These are phyloP conservation scores for Tolypocladium nubicola DNA, from an alignment of 2,329 filamentous ascomycete species.

Conservation along the genomic window DNA sequence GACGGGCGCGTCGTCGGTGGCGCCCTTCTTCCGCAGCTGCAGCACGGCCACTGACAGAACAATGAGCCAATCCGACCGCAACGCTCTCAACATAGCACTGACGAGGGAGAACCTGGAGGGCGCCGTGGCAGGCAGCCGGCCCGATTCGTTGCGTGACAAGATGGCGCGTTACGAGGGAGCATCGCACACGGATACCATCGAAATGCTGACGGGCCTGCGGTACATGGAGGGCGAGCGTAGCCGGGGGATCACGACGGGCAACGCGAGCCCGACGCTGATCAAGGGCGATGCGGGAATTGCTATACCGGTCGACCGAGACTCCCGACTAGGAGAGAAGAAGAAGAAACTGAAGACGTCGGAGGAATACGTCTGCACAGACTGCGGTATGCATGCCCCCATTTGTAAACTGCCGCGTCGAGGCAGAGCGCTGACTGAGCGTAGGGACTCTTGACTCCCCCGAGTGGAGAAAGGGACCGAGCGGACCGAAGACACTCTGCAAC, in stretches of 20 bases:
- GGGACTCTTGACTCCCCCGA: constrained; percentile 84
- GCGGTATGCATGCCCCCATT: constrained; percentile 43
- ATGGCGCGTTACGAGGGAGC: constrained; percentile 72
- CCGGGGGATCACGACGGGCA: constrained; percentile 77
- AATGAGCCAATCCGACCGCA: constrained; percentile 60
- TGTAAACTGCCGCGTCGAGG: neutral
- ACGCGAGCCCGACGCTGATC: constrained; percentile 69
- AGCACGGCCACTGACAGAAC: constrained; percentile 22
- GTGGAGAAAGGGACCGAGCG: constrained; percentile 88
- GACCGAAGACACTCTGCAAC: constrained; percentile 92
- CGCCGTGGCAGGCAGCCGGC: constrained; percentile 50
- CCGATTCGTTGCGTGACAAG: constrained; percentile 74
- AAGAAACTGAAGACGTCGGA: constrained; percentile 75
- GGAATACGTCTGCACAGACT: constrained; percentile 94
- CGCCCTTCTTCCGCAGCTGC: constrained; percentile 18
- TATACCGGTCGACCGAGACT: constrained; percentile 70
- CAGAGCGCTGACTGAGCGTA: constrained; percentile 15
- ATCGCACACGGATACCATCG: constrained; percentile 76
- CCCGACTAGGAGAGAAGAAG: constrained; percentile 66
- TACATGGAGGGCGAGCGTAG: constrained; percentile 86
- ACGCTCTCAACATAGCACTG: constrained; percentile 53
- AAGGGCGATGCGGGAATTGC: constrained; percentile 80
- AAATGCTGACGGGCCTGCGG: constrained; percentile 81
- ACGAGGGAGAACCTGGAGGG: constrained; percentile 75
- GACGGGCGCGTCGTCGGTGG: constrained; percentile 23